Percentiles rank a stretch among this genome's conserved stretches.
Conservation (phyloP, 1,284 basidiomycete genomes). For the Cutaneotrichosporon cavernicola region DNA sequence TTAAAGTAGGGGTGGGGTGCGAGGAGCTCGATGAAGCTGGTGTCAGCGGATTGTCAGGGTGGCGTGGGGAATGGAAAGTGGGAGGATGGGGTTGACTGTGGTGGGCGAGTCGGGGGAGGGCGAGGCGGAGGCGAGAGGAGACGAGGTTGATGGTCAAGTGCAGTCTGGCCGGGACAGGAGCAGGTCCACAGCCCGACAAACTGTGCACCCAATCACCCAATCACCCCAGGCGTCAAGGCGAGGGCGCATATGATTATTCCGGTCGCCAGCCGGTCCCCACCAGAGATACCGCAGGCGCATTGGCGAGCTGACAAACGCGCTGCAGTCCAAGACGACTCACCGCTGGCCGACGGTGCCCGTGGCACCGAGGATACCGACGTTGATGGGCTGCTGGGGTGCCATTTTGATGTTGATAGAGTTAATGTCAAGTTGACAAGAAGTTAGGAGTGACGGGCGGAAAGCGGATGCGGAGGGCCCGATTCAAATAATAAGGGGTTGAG, state of each 20-base stretch:
- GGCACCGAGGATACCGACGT: conserved; percentile 91
- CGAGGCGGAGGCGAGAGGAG: too few relatives aligned
- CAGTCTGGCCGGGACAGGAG: neutral
- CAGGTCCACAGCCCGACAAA: neutral
- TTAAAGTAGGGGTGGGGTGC: conserved; percentile 86
- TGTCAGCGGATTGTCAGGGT: neutral
- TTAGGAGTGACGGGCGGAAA: neutral
- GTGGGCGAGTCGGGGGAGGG: neutral
- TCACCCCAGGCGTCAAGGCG: too few relatives aligned
- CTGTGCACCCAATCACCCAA: too few relatives aligned
- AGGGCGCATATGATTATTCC: too few relatives aligned
- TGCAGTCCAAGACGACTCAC: conserved; percentile 24
- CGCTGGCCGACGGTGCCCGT: conserved; percentile 96
- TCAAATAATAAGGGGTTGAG: neutral
- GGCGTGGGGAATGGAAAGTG: neutral
- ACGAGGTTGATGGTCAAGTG: neutral
- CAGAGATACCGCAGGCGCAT: too few relatives aligned
- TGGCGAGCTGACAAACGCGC: too few relatives aligned
- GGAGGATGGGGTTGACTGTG: neutral
- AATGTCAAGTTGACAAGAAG: neutral
- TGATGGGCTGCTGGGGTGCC: conserved; percentile 56
- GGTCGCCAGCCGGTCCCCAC: too few relatives aligned
- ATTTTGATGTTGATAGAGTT: conserved; percentile 18
- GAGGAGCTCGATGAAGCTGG: conserved; percentile 80
- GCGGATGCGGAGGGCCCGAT: neutral